Percentiles rank a stretch among this genome's conserved stretches.
Evolutionary conservation across 257 asterid species (phyloP).

Genomic region (Fraxinus anomala): DNA sequence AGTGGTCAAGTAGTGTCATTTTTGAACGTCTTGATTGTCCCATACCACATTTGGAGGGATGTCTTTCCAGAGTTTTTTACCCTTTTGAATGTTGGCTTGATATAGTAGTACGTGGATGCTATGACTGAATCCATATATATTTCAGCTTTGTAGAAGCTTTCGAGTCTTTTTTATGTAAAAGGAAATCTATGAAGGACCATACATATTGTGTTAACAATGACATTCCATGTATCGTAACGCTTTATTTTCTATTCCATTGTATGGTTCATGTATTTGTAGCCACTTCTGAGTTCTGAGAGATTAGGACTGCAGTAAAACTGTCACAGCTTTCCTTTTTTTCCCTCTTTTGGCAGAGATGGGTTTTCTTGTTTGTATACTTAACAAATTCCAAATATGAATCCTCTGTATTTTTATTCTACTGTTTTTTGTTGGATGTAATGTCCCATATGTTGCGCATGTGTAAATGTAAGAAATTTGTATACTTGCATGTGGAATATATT

Average conservation of each 20-base stretch:
- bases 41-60: background rate
- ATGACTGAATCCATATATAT: background rate
- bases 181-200: too few species aligned
- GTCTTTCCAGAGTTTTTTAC: background rate
- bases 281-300: background rate
- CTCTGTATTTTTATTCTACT: background rate
- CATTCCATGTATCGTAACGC: too few species aligned
- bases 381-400: too few species aligned
- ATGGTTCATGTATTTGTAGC: background rate
- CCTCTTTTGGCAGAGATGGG: background rate
- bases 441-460: background rate
- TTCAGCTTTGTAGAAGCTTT: background rate
- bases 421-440: background rate
- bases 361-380: background rate
- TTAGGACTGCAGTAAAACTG: background rate
- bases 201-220: too few species aligned
- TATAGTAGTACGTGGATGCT: background rate
- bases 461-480: background rate
- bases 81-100: too few species aligned
- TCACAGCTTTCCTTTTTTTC: background rate
- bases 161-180: too few species aligned
- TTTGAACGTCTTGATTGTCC: background rate
- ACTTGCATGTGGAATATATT: conserved; percentile 7
- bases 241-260: too few species aligned
- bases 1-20: background rate